Conservation (phyloP, 2,329 filamentous ascomycete genomes). For the Sordariomycetes sp. region DNA sequence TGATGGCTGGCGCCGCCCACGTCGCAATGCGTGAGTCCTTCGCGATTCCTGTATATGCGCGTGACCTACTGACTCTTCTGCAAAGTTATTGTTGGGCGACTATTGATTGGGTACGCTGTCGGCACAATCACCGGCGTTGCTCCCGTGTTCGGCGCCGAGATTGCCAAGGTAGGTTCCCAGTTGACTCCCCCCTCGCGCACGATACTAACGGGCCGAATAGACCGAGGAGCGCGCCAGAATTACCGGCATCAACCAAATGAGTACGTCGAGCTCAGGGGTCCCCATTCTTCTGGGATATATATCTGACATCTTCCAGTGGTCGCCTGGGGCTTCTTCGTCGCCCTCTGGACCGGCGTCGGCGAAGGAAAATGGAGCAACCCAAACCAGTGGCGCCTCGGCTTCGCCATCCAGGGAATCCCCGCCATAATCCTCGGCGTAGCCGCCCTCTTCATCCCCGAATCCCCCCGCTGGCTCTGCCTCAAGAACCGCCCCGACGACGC, state of each 20-base stretch:
- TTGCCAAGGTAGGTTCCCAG: conserved; percentile 18
- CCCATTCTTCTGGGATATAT: too few relatives aligned
- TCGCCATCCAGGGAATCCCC: conserved; percentile 36
- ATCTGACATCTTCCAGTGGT: conserved; percentile 22
- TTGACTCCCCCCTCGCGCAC: background rate
- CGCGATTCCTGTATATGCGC: background rate
- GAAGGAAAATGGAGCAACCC: conserved; percentile 30
- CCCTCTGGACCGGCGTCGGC: conserved; percentile 32
- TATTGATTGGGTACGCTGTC: conserved; percentile 23
- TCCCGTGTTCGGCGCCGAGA: conserved; percentile 24
- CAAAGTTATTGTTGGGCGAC: conserved; percentile 21
- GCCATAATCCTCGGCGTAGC: conserved; percentile 30
- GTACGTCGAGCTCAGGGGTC: too few relatives aligned
- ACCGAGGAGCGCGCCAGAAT: conserved; percentile 23
- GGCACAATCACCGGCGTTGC: conserved; percentile 26
- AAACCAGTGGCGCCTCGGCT: conserved; percentile 24
- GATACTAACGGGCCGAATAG: conserved; percentile 5
- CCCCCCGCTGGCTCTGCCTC: conserved; percentile 30
- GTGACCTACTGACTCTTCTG: background rate
- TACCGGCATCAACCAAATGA: conserved; percentile 27
- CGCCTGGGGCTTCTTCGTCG: conserved; percentile 36
- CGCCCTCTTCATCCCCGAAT: conserved; percentile 31
- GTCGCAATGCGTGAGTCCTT: conserved; percentile 22
- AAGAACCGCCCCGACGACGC: conserved; percentile 26
- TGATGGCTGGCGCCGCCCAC: conserved; percentile 25